These are phyloP conservation scores for Nemania sp. DNA, from an alignment of 2,329 filamentous ascomycete genomes.

Conservation along the genomic window DNA sequence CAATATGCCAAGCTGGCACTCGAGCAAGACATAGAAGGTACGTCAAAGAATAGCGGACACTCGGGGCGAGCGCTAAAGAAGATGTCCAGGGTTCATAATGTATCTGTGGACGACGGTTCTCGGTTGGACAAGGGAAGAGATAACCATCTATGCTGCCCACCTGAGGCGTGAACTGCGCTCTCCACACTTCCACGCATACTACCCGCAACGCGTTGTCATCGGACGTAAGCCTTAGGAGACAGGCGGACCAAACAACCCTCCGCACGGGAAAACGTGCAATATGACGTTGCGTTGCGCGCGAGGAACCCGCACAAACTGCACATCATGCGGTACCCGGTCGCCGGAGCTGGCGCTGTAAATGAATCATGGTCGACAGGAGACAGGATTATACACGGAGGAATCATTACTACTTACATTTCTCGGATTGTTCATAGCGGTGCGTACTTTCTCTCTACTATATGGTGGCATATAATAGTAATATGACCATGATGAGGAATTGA, in stretches of 20 bases:
- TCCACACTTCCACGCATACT: conserved; percentile 33
- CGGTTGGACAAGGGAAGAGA: conserved; percentile 37
- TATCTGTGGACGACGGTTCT: conserved; percentile 37
- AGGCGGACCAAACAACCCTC: background rate
- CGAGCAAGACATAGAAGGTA: conserved; percentile 43
- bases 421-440: background rate
- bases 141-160: conserved; percentile 37
- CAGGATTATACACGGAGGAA: background rate
- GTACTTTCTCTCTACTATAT: background rate
- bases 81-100: conserved; percentile 33
- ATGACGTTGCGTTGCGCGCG: background rate
- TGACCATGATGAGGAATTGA: background rate
- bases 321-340: background rate
- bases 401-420: background rate
- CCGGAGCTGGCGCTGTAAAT: background rate
- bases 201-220: conserved; percentile 34
- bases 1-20: conserved; percentile 40
- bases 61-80: background rate
- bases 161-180: conserved; percentile 38
- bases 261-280: background rate
- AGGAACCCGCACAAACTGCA: background rate
- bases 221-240: conserved; percentile 35
- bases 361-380: background rate
- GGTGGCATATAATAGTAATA: background rate
- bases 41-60: background rate